Evolutionary conservation across 371 early-diverging fungal species (phyloP).

Genomic region (Mucor plumbeus): DNA sequence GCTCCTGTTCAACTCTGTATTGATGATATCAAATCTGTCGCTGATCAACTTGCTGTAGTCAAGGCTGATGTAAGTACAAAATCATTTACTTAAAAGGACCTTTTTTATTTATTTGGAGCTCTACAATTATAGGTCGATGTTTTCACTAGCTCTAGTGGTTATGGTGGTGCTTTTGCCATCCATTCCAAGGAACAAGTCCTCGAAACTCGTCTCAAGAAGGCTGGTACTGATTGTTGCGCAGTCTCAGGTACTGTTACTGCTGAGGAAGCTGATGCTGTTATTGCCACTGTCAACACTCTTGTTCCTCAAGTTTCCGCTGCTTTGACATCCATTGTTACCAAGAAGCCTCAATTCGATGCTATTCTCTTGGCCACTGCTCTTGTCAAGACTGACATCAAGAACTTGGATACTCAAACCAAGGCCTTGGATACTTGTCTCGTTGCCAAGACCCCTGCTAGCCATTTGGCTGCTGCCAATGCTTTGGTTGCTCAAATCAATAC

Average conservation of each 20-base stretch:
- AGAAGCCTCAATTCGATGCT: too few species aligned
- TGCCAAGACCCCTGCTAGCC: constrained; percentile 18
- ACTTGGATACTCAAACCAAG: constrained; percentile 16
- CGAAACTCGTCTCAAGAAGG: constrained; percentile 16
- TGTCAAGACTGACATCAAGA: background rate
- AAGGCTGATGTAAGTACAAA: constrained; percentile 19
- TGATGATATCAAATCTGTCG: constrained; percentile 4
- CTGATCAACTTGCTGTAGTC: constrained; percentile 17
- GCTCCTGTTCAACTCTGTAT: constrained; percentile 12
- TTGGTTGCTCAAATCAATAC: constrained; percentile 12
- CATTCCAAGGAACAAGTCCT: constrained; percentile 16
- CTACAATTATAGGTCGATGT: constrained; percentile 12
- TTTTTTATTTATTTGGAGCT: background rate
- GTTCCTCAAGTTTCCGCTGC: constrained; percentile 19
- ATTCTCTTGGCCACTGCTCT: too few species aligned
- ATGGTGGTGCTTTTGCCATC: constrained; percentile 22
- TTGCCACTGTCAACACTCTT: constrained; percentile 8
- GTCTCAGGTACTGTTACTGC: constrained; percentile 5
- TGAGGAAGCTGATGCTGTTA: constrained; percentile 28
- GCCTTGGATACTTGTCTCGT: constrained; percentile 27
- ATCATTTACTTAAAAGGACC: background rate
- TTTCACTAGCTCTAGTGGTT: constrained; percentile 22
- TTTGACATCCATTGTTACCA: constrained; percentile 10
- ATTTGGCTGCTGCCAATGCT: constrained; percentile 21
- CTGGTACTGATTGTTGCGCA: constrained; percentile 24